Evolutionary conservation across 2,329 filamentous ascomycete genomes (phyloP).

Genomic region (Colletotrichum eleusines): DNA sequence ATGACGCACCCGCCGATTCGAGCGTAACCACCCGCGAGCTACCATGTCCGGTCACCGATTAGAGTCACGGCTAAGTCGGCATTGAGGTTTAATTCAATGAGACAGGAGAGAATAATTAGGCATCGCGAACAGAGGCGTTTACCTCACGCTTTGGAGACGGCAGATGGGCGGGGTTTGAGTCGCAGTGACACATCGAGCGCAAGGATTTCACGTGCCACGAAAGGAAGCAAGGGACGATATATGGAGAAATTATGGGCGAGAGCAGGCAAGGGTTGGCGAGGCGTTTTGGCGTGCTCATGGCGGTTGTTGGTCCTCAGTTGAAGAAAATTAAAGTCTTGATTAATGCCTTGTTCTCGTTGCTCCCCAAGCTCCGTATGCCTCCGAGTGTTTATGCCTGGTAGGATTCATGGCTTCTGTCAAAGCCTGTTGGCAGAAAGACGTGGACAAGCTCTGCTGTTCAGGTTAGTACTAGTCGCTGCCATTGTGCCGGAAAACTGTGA

Average conservation of each 20-base stretch:
- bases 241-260: background rate
- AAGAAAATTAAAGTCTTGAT: background rate
- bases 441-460: too few relatives aligned
- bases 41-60: background rate
- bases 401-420: background rate
- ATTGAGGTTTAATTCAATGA: background rate
- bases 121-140: background rate
- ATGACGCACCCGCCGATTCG: background rate
- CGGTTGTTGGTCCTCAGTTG: background rate
- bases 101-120: background rate
- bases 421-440: background rate
- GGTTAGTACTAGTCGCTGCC: too few relatives aligned
- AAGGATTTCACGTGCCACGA: too few relatives aligned
- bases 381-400: background rate
- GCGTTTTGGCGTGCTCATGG: slow-evolving; percentile 33
- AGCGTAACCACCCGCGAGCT: background rate
- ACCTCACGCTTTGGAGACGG: too few relatives aligned
- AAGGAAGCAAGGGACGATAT: background rate
- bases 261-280: slow-evolving; percentile 20
- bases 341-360: background rate
- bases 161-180: too few relatives aligned
- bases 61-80: background rate
- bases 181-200: background rate
- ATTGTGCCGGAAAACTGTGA: too few relatives aligned
- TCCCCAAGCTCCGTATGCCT: background rate